Evolutionary conservation across 2,329 filamentous ascomycete species (phyloP).

Genomic region (Trichophaea hybrida): DNA sequence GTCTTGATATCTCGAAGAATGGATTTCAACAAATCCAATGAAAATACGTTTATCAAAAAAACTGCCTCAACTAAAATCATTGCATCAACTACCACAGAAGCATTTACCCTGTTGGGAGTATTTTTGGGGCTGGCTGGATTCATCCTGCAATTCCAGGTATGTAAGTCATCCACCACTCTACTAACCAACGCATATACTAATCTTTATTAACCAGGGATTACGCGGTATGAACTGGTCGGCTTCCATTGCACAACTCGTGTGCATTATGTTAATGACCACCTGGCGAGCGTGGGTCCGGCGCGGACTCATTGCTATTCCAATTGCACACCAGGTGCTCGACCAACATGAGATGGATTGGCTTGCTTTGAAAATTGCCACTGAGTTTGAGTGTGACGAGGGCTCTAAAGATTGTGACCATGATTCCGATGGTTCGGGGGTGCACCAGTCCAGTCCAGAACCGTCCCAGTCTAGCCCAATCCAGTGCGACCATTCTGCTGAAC

Average conservation of each 20-base stretch:
- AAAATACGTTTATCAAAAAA: neutral
- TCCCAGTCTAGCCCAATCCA: neutral
- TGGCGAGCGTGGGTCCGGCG: constrained; percentile 19
- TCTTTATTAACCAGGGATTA: too few species aligned
- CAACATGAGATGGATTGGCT: constrained; percentile 18
- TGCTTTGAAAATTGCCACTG: constrained; percentile 10
- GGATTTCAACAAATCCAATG: neutral
- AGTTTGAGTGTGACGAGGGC: neutral
- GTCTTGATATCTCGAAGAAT: constrained; percentile 8
- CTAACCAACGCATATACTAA: too few species aligned
- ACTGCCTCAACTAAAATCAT: neutral
- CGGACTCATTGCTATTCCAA: constrained; percentile 7
- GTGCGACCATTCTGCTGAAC: neutral
- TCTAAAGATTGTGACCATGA: neutral
- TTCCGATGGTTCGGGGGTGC: neutral
- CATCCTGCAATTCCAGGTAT: constrained; percentile 17
- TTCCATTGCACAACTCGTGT: constrained; percentile 17
- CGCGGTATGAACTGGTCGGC: constrained; percentile 20
- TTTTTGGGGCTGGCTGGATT: constrained; percentile 15
- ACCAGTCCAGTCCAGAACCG: neutral
- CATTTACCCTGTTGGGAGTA: constrained; percentile 7
- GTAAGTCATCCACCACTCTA: too few species aligned
- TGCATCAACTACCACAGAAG: neutral
- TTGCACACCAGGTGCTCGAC: constrained; percentile 5
- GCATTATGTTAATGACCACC: constrained; percentile 11